A percentile compares a stretch with the other conserved stretches of the same genome.
phyloP scores from a whole-genome alignment of 2,329 filamentous ascomycete genomes.

The Sporothrix humicola region DNA sequence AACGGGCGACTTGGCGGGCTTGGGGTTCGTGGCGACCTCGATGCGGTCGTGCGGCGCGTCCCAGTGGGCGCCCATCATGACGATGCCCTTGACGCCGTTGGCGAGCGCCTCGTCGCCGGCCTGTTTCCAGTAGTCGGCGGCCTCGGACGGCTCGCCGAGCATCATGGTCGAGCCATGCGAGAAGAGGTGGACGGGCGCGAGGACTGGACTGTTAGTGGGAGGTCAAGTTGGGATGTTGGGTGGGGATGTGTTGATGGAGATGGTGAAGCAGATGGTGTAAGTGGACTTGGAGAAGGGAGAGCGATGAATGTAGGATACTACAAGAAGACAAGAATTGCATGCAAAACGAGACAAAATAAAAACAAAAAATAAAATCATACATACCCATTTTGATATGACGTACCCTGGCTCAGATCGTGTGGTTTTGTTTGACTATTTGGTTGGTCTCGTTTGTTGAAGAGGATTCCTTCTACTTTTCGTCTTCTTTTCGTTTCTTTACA shows the following conservation, averaged over 20 bases:
- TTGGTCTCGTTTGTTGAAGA: neutral
- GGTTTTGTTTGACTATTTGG: neutral
- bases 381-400: constrained; percentile 6
- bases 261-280: no score
- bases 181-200: constrained; percentile 67
- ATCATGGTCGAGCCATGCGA: constrained; percentile 76
- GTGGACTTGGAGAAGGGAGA: neutral
- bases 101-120: constrained; percentile 67
- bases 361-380: neutral
- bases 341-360: neutral
- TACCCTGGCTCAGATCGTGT: neutral
- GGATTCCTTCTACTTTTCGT: neutral
- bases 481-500: neutral
- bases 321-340: neutral
- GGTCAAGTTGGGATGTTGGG: neutral
- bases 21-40: constrained; percentile 65
- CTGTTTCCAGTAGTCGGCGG: constrained; percentile 69
- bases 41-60: constrained; percentile 61
- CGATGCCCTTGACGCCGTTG: constrained; percentile 63
- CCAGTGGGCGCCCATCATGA: constrained; percentile 76
- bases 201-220: neutral
- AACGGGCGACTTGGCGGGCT: constrained; percentile 66
- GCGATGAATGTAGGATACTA: neutral
- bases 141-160: constrained; percentile 67
- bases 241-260: neutral